Conservation (phyloP, 2,329 filamentous ascomycete genomes). For the Beauveria sp. region DNA sequence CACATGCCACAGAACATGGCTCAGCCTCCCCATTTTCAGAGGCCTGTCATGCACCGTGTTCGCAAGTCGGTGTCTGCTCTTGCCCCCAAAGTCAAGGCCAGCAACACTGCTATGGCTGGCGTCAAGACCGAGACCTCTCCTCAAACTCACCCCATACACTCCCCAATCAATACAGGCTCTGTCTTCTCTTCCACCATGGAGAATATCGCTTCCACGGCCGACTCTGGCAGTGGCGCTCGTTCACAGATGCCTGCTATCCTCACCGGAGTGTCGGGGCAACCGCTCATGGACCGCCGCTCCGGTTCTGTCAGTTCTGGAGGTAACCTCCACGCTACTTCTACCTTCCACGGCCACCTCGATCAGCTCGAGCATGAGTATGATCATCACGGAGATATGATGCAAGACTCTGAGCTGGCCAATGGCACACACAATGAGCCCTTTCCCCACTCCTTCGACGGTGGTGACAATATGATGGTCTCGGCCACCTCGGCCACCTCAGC, state of each 20-base stretch:
- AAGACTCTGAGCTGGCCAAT: conserved; percentile 68
- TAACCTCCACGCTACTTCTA: conserved; percentile 70
- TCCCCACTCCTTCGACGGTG: conserved; percentile 54
- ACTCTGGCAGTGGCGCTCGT: conserved; percentile 24
- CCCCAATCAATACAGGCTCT: conserved; percentile 43
- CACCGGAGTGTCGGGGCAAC: conserved; percentile 20
- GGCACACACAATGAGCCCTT: conserved; percentile 31
- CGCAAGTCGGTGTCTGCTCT: conserved; percentile 67
- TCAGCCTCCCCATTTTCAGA: conserved; percentile 69
- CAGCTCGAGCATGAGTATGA: conserved; percentile 98
- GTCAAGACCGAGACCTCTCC: conserved; percentile 53
- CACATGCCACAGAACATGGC: conserved; percentile 61
- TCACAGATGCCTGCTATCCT: conserved; percentile 25
- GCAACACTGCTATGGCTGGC: conserved; percentile 39
- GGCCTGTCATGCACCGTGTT: conserved; percentile 71
- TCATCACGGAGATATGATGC: conserved; percentile 79
- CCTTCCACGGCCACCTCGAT: conserved; percentile 88
- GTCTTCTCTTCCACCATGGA: conserved; percentile 37
- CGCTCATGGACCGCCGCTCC: conserved; percentile 29
- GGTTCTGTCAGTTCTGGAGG: conserved; percentile 31
- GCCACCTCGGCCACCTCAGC: conserved; percentile 26
- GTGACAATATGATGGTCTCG: conserved; percentile 38
- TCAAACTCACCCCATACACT: conserved; percentile 72
- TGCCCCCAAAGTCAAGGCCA: conserved; percentile 63
- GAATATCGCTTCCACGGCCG: conserved; percentile 40